Evolutionary conservation across 805 yeast genomes (phyloP), one percentile per base, ranked within the genome.

Genomic region (Sungouiozyma ichnusensis): DNA sequence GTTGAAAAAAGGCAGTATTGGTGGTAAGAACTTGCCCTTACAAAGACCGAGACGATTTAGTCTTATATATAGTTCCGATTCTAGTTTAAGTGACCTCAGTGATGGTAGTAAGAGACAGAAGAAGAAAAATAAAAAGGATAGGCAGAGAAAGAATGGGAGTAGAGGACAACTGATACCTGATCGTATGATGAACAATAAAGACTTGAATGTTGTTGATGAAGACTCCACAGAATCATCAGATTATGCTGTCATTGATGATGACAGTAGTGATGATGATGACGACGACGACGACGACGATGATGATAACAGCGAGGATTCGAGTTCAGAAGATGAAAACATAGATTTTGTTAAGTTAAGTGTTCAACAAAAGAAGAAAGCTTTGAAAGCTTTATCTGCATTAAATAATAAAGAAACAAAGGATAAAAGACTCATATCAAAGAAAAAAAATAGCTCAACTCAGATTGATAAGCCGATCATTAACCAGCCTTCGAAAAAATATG

Each of bases 281-380:
- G 63, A 51, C 39, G 67, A 55, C 7, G 62, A 54, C 7, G 67
- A 60, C 9, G 68, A 61, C 16, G 69, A 60, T 13, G 65, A 60
- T 5, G 69, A 60, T 15, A 67, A 61, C 31, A 69, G 68, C 16
- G 66, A 68, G 32, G 68, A 60, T 24, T 65, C 73, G 9, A 73
- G 79, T 9, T 75, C 81, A 0, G 81, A 76, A 50, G 85, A 78
- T 49, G 78, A 77, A 32, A 78, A 76, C 49, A 77, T 81, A 2
- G 90, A 83, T 61, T 81, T 79, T 57, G 84, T 82, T 14, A 75
- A 74, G 56, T 62, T 83, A 46, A 82, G 84, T 31, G 83, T 81
- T 8, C 81, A 80, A 56, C 68, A 77, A 47, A 76, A 81, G 61
- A 75, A 75, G 33, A 70, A 64, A 45, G 69, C 77, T 1, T 64